phyloP scores from a whole-genome alignment of 2,329 filamentous ascomycete species.

The Aspergillus sclerotialis region DNA sequence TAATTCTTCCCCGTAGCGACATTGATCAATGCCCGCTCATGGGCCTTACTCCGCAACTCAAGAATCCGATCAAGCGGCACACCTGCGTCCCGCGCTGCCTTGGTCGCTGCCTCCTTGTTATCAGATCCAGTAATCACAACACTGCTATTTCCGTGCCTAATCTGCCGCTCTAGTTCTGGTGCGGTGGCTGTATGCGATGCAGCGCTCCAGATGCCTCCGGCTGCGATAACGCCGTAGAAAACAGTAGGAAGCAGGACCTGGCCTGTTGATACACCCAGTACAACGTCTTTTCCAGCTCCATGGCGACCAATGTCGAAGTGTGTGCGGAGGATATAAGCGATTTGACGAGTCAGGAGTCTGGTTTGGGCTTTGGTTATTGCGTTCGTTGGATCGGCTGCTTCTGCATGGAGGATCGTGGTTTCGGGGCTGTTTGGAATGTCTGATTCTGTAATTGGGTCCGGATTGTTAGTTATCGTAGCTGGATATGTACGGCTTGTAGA shows the following conservation, averaged over 20 bases:
- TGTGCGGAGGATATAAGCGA: constrained; percentile 8
- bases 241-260: constrained; percentile 8
- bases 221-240: constrained; percentile 10
- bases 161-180: constrained; percentile 8
- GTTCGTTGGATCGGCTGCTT: constrained; percentile 10
- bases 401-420: constrained; percentile 7
- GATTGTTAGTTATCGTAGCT: background rate
- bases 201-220: constrained; percentile 9
- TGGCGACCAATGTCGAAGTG: constrained; percentile 7
- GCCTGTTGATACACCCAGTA: constrained; percentile 7
- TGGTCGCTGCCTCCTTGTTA: constrained; percentile 7
- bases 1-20: constrained; percentile 6
- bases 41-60: constrained; percentile 5
- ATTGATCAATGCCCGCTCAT: too few relatives aligned
- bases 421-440: constrained; percentile 6
- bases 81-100: constrained; percentile 6
- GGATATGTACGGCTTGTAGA: background rate
- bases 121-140: constrained; percentile 7
- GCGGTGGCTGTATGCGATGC: constrained; percentile 8
- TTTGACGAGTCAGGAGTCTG: constrained; percentile 8
- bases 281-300: constrained; percentile 7
- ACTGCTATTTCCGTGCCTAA: constrained; percentile 7
- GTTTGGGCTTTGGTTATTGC: constrained; percentile 9
- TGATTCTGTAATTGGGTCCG: constrained; percentile 3
- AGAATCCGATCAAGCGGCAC: constrained; percentile 6